A percentile compares a stretch with the other conserved stretches of the same genome.
Conservation (phyloP, 2,329 filamentous ascomycete genomes). For the Macroventuria anomochaeta region DNA sequence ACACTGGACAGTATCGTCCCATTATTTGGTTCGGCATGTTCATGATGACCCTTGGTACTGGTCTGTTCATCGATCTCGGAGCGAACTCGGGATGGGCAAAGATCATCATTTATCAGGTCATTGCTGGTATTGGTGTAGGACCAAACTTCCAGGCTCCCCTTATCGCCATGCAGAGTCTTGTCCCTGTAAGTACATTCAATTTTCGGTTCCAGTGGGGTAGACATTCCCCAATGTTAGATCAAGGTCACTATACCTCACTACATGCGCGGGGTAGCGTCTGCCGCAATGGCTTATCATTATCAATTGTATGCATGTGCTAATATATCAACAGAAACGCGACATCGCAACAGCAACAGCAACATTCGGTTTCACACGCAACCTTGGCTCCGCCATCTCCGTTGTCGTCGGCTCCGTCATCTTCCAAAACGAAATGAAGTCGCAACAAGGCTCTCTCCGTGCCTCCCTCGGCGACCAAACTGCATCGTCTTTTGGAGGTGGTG, state of each 20-base stretch:
- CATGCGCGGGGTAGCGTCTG: neutral
- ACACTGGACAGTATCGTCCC: constrained; percentile 54
- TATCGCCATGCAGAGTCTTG: constrained; percentile 70
- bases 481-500: constrained; percentile 61
- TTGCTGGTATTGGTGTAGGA: constrained; percentile 58
- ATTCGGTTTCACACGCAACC: constrained; percentile 71
- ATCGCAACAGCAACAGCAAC: constrained; percentile 73
- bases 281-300: neutral
- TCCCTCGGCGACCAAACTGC: constrained; percentile 62
- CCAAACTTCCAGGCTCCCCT: constrained; percentile 74
- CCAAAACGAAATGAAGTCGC: constrained; percentile 73
- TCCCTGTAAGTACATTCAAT: constrained; percentile 50
- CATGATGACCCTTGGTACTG: constrained; percentile 49
- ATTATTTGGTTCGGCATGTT: constrained; percentile 47
- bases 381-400: constrained; percentile 71
- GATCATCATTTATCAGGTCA: constrained; percentile 50
- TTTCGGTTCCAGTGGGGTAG: neutral
- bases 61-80: constrained; percentile 47
- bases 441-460: constrained; percentile 56
- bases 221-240: neutral
- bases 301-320: constrained; percentile 18
- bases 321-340: constrained; percentile 55
- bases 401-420: constrained; percentile 81
- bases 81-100: constrained; percentile 46
- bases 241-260: neutral